Percentiles rank a stretch among this genome's conserved stretches.
phyloP scores from a whole-genome alignment of 495 filamentous ascomycete genomes.

The Xylaria flabelliformis region DNA sequence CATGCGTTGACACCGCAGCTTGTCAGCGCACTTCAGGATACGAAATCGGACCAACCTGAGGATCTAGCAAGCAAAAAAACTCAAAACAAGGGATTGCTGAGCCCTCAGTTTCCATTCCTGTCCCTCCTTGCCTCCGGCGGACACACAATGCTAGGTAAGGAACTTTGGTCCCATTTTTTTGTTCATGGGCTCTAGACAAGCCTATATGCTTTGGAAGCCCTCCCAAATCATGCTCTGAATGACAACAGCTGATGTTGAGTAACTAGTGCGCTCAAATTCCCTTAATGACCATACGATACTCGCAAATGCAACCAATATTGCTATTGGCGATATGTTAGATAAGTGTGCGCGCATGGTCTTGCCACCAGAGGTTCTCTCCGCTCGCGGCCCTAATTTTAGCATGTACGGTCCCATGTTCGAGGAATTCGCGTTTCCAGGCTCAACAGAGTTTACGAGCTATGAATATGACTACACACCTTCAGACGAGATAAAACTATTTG shows the following conservation, averaged over 20 bases:
- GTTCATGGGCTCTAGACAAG: background rate
- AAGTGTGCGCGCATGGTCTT: constrained; percentile 80
- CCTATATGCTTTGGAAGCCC: background rate
- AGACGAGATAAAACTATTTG: constrained; percentile 54
- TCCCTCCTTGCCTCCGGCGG: constrained; percentile 92
- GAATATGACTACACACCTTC: constrained; percentile 65
- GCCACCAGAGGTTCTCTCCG: constrained; percentile 55
- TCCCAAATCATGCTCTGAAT: background rate
- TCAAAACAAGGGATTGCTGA: background rate
- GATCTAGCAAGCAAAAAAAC: constrained; percentile 2
- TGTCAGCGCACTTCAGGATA: constrained; percentile 62
- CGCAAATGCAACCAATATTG: constrained; percentile 73
- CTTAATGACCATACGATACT: constrained; percentile 72
- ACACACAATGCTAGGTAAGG: constrained; percentile 73
- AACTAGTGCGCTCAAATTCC: constrained; percentile 64
- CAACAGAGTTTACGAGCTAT: constrained; percentile 29
- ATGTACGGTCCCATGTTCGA: constrained; percentile 84
- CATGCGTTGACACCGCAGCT: constrained; percentile 88
- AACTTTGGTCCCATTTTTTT: background rate
- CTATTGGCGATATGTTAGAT: constrained; percentile 85
- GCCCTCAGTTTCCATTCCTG: constrained; percentile 76
- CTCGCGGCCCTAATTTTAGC: constrained; percentile 50
- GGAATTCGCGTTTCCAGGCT: constrained; percentile 73
- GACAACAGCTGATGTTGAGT: background rate
- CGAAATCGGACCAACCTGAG: background rate